A percentile compares a stretch with the other conserved stretches of the same genome.
These are phyloP conservation scores for Stephanocyclus meneghinianus DNA, from an alignment of 352 stramenopile genomes.

Conservation along the genomic window DNA sequence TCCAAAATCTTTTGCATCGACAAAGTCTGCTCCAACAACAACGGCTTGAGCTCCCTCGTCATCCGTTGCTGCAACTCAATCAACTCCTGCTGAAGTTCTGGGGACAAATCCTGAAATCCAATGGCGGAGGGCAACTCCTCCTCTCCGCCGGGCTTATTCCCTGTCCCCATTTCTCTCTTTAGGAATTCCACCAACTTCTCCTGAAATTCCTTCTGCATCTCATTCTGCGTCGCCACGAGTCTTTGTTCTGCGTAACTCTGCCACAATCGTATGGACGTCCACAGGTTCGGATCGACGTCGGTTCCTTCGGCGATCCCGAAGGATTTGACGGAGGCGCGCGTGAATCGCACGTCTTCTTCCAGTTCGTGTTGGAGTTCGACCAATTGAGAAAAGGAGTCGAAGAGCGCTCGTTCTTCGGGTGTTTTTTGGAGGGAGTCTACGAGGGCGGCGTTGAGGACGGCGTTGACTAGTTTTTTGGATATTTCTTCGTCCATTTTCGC, in stretches of 20 bases:
- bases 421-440: constrained; percentile 30
- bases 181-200: constrained; percentile 73
- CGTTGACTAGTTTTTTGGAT: constrained; percentile 31
- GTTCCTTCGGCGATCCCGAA: constrained; percentile 65
- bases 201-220: constrained; percentile 82
- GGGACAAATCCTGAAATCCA: constrained; percentile 73
- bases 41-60: constrained; percentile 67
- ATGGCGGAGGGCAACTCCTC: constrained; percentile 61
- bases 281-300: constrained; percentile 67
- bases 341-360: constrained; percentile 81
- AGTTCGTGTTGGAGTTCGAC: constrained; percentile 77
- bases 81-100: constrained; percentile 73
- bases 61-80: constrained; percentile 77
- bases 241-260: constrained; percentile 79
- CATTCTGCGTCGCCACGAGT: constrained; percentile 74
- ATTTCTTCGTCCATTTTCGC: constrained; percentile 42
- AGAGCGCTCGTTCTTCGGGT: constrained; percentile 61
- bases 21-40: constrained; percentile 74
- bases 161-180: constrained; percentile 65
- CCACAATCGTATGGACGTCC: constrained; percentile 80
- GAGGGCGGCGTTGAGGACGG: constrained; percentile 27
- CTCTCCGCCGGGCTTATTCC: constrained; percentile 28
- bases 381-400: constrained; percentile 59
- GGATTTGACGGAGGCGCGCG: constrained; percentile 58
- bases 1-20: constrained; percentile 83